Conservation (phyloP, 352 stramenopile species). For the Pythium vanterpoolii region DNA sequence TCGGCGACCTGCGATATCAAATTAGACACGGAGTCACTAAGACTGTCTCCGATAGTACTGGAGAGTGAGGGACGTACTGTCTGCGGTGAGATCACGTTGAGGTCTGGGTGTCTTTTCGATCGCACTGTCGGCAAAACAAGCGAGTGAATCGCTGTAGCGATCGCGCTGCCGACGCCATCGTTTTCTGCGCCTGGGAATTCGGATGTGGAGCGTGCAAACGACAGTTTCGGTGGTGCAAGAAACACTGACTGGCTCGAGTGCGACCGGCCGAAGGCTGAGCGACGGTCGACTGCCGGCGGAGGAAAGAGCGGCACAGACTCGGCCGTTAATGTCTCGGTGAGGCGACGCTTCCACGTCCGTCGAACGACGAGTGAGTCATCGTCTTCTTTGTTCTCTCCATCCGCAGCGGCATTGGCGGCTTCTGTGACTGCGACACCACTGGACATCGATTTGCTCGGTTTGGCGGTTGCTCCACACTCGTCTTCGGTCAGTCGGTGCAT, state of each 20-base stretch:
- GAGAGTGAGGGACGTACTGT: constrained; percentile 24
- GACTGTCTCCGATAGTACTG: no score
- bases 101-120: constrained; percentile 48
- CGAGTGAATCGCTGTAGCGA: constrained; percentile 8
- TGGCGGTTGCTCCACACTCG: neutral
- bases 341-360: constrained; percentile 32
- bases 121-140: constrained; percentile 47
- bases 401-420: neutral
- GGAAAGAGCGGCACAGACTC: neutral
- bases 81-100: constrained; percentile 54
- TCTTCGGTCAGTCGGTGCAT: constrained; percentile 9
- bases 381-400: neutral
- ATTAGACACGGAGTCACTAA: neutral
- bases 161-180: neutral
- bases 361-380: constrained; percentile 14
- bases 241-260: constrained; percentile 30
- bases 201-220: constrained; percentile 1
- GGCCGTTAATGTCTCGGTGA: neutral
- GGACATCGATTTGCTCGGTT: no score
- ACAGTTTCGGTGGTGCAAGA: constrained; percentile 12
- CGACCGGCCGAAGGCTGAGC: constrained; percentile 18
- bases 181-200: neutral
- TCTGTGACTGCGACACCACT: no score
- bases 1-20: constrained; percentile 21
- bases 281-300: neutral